Evolutionary conservation across 768 basidiomycete genomes (phyloP).

Genomic region (Amanita molliuscula): DNA sequence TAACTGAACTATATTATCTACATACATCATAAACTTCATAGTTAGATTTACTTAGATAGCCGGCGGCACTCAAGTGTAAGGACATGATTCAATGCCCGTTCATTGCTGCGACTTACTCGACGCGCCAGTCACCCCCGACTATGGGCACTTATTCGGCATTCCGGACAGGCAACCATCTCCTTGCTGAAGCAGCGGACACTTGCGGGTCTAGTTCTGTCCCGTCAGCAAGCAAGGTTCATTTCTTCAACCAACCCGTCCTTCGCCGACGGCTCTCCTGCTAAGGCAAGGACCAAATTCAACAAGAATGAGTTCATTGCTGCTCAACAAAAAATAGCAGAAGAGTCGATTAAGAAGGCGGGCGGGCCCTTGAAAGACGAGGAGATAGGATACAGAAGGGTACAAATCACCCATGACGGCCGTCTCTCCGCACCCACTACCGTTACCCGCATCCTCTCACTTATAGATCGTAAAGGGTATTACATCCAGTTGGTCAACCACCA

Average conservation of each 20-base stretch:
- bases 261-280: conserved; percentile 6
- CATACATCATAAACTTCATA: background rate
- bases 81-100: background rate
- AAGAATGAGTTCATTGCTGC: background rate
- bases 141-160: conserved; percentile 24
- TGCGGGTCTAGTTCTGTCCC: conserved; percentile 5
- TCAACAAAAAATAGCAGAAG: background rate
- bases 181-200: conserved; percentile 8
- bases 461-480: conserved; percentile 30
- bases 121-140: too few relatives aligned
- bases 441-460: conserved; percentile 33
- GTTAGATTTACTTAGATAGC: background rate
- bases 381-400: conserved; percentile 33
- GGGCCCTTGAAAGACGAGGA: conserved; percentile 20
- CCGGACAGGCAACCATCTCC: conserved; percentile 17
- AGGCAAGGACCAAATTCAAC: background rate
- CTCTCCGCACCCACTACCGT: conserved; percentile 21
- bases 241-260: conserved; percentile 16
- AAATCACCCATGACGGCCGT: conserved; percentile 27
- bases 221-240: conserved; percentile 1
- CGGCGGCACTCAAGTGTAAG: background rate
- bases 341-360: conserved; percentile 8
- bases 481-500: conserved; percentile 44
- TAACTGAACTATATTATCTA: background rate
- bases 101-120: background rate